phyloP scores from a whole-genome alignment of 495 filamentous ascomycete species.

The Penicillium desertorum region DNA sequence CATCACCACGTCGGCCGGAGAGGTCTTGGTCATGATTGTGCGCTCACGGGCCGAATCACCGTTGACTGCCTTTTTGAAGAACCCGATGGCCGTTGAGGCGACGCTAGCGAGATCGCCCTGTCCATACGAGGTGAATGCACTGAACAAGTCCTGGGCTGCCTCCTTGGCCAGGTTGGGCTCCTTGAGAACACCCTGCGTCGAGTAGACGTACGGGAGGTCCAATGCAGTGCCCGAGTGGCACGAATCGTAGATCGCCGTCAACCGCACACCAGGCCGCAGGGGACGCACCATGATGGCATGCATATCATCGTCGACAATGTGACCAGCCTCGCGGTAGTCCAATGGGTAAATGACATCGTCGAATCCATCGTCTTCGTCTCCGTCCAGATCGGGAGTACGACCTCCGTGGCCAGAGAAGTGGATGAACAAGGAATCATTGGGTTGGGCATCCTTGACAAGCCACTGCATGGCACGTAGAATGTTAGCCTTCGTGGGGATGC shows the following conservation, averaged over 20 bases:
- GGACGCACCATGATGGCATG: slow-evolving; percentile 91
- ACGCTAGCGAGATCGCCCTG: slow-evolving; percentile 83
- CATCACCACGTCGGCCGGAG: slow-evolving; percentile 95
- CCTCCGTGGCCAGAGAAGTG: slow-evolving; percentile 98
- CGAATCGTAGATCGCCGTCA: slow-evolving; percentile 98
- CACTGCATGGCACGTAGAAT: slow-evolving; percentile 97
- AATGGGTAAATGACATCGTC: slow-evolving; percentile 98
- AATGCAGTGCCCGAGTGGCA: slow-evolving; percentile 96
- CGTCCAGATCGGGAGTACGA: slow-evolving; percentile 90
- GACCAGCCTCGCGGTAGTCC: slow-evolving; percentile 83
- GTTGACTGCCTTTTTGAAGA: slow-evolving; percentile 87
- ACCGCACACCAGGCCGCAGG: slow-evolving; percentile 78
- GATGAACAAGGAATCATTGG: slow-evolving; percentile 94
- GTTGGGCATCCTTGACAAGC: slow-evolving; percentile 92
- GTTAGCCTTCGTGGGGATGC: slow-evolving; percentile 89
- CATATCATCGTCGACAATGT: slow-evolving; percentile 98
- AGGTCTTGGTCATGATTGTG: slow-evolving; percentile 84
- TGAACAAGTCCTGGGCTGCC: slow-evolving; percentile 86
- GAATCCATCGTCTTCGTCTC: slow-evolving; percentile 94
- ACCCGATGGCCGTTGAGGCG: slow-evolving; percentile 73
- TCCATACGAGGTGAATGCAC: slow-evolving; percentile 81
- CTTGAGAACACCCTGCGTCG: slow-evolving; percentile 90
- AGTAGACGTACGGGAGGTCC: slow-evolving; percentile 96
- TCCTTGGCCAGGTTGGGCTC: slow-evolving; percentile 98
- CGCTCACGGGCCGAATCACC: slow-evolving; percentile 77